Conservation (phyloP, 148 eudicot species). For the Diospyros kaki region DNA sequence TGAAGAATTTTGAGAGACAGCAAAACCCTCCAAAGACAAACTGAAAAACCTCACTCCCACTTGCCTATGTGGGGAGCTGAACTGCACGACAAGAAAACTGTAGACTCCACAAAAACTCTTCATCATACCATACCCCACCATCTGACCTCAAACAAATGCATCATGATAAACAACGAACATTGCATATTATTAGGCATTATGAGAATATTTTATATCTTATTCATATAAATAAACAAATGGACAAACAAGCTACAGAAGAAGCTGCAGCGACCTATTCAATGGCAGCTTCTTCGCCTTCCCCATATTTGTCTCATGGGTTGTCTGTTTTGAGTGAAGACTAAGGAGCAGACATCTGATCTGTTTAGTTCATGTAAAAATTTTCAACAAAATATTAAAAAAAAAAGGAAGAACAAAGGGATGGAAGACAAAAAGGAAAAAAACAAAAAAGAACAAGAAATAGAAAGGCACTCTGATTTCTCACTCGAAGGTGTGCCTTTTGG, state of each 20-base stretch:
- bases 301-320: not conserved
- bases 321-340: not conserved
- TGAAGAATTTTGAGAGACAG: not conserved
- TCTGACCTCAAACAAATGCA: not conserved
- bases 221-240: not conserved
- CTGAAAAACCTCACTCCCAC: not conserved
- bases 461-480: too few species aligned
- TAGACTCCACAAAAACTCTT: not conserved
- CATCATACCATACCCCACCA: not conserved
- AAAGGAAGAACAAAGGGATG: too few species aligned
- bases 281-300: not conserved
- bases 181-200: too few species aligned
- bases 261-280: not conserved
- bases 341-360: not conserved
- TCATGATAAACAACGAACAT: too few species aligned
- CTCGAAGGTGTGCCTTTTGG: too few species aligned
- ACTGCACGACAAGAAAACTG: not conserved
- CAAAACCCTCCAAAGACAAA: not conserved
- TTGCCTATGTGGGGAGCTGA: conserved; percentile 1
- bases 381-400: too few species aligned
- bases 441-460: too few species aligned
- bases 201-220: not conserved
- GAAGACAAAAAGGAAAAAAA: too few species aligned
- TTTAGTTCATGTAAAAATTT: too few species aligned
- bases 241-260: not conserved